phyloP scores from a whole-genome alignment of 441 rosid genomes.

The Melastoma candidum region DNA sequence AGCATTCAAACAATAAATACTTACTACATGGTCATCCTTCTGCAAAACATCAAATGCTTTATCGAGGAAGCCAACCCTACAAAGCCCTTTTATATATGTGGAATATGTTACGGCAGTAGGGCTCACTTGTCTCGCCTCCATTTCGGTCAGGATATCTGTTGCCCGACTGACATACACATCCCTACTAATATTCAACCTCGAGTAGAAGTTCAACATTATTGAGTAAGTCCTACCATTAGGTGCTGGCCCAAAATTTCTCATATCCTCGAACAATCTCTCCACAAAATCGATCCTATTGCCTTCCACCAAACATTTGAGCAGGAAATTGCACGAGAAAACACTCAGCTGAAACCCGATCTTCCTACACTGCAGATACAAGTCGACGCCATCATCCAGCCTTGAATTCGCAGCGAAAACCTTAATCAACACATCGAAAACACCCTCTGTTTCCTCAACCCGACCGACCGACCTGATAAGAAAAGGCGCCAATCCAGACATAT shows the following conservation, averaged over 20 bases:
- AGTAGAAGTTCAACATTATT: slow-evolving; percentile 38
- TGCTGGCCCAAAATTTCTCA: slow-evolving; percentile 34
- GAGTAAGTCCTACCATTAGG: slow-evolving; percentile 43
- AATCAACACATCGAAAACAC: slow-evolving; percentile 29
- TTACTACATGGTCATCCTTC: slow-evolving; percentile 19
- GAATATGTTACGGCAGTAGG: slow-evolving; percentile 35
- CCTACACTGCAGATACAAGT: slow-evolving; percentile 23
- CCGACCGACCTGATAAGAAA: slow-evolving; percentile 25
- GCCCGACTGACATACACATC: background rate
- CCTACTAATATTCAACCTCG: slow-evolving; percentile 7
- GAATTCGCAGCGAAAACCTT: slow-evolving; percentile 41
- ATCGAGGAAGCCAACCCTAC: slow-evolving; percentile 31
- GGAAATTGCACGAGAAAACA: slow-evolving; percentile 42
- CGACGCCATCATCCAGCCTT: slow-evolving; percentile 34
- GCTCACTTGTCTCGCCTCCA: slow-evolving; percentile 27
- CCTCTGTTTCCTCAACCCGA: slow-evolving; percentile 14
- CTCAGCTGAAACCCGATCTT: slow-evolving; percentile 23
- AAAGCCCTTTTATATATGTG: slow-evolving; percentile 34
- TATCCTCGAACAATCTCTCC: slow-evolving; percentile 24
- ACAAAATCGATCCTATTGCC: slow-evolving; percentile 20
- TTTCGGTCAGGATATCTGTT: slow-evolving; percentile 28
- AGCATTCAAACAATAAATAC: slow-evolving; percentile 45
- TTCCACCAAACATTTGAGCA: slow-evolving; percentile 43
- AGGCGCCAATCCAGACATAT: slow-evolving; percentile 27
- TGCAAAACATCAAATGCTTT: slow-evolving; percentile 26